phyloP scores from a whole-genome alignment of 2,329 filamentous ascomycete species.

The Remersonia thermophila region DNA sequence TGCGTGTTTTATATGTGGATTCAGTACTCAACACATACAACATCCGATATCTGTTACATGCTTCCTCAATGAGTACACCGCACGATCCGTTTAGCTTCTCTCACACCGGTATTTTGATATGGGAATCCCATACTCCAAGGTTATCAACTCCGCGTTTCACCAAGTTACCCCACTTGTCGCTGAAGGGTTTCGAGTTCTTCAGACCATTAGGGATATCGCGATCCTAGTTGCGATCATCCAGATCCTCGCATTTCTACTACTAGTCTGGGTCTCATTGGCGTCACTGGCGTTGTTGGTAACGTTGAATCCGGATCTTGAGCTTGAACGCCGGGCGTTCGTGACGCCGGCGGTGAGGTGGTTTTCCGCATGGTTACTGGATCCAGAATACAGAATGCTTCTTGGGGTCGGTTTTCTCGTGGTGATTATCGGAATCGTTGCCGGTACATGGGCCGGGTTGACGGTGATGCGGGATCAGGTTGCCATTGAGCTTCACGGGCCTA shows the following conservation, averaged over 20 bases:
- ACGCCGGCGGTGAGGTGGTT: conserved; percentile 29
- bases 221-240: conserved; percentile 35
- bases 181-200: conserved; percentile 34
- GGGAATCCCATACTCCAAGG: conserved; percentile 34
- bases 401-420: not conserved
- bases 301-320: conserved; percentile 35
- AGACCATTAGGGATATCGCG: conserved; percentile 37
- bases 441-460: not conserved
- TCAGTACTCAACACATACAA: too few relatives aligned
- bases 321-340: conserved; percentile 28
- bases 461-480: not conserved
- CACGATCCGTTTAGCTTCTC: too few relatives aligned
- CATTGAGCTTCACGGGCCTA: too few relatives aligned
- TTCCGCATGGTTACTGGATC: conserved; percentile 6
- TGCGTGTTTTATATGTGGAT: too few relatives aligned
- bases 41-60: too few relatives aligned
- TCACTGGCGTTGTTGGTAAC: conserved; percentile 29
- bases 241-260: conserved; percentile 29
- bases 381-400: conserved; percentile 2
- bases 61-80: too few relatives aligned
- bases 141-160: conserved; percentile 39
- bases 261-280: conserved; percentile 26
- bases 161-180: conserved; percentile 40
- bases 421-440: not conserved
- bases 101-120: conserved; percentile 13